A percentile compares a stretch with the other conserved stretches of the same genome.
Evolutionary conservation across 768 basidiomycete genomes (phyloP).

Genomic region (Tricholoma bakamatsutake): DNA sequence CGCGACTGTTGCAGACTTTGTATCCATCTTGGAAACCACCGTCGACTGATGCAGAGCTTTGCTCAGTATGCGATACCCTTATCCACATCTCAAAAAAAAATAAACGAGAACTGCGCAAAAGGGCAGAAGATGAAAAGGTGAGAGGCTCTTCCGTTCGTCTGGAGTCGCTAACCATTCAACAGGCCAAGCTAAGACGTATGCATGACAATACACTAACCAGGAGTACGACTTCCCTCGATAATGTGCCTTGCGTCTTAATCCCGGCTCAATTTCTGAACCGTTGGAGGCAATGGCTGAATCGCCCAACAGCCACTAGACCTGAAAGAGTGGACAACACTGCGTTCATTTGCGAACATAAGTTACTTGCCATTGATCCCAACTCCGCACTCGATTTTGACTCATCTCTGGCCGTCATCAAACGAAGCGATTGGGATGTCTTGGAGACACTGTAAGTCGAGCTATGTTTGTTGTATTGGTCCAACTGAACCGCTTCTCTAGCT

Average conservation of each 20-base stretch:
- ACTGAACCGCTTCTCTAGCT: slow-evolving; percentile 32
- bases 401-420: slow-evolving; percentile 49
- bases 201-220: slow-evolving; percentile 47
- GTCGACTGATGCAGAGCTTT: slow-evolving; percentile 43
- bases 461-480: not conserved
- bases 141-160: slow-evolving; percentile 3
- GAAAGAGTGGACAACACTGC: slow-evolving; percentile 52
- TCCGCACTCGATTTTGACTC: slow-evolving; percentile 51
- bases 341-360: slow-evolving; percentile 64
- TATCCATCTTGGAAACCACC: slow-evolving; percentile 66
- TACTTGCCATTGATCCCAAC: slow-evolving; percentile 64
- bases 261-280: slow-evolving; percentile 54
- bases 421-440: slow-evolving; percentile 60
- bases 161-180: slow-evolving; percentile 10
- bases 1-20: slow-evolving; percentile 42
- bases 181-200: slow-evolving; percentile 64
- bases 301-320: slow-evolving; percentile 56
- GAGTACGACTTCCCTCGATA: slow-evolving; percentile 38
- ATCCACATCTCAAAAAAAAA: slow-evolving; percentile 54
- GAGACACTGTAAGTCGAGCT: slow-evolving; percentile 44
- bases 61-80: slow-evolving; percentile 56
- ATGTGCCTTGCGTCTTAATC: slow-evolving; percentile 51
- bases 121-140: slow-evolving; percentile 79
- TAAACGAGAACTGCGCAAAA: slow-evolving; percentile 54
- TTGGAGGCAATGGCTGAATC: slow-evolving; percentile 68